phyloP scores from a whole-genome alignment of 306 rosid species.

The Vigna trinervia region DNA sequence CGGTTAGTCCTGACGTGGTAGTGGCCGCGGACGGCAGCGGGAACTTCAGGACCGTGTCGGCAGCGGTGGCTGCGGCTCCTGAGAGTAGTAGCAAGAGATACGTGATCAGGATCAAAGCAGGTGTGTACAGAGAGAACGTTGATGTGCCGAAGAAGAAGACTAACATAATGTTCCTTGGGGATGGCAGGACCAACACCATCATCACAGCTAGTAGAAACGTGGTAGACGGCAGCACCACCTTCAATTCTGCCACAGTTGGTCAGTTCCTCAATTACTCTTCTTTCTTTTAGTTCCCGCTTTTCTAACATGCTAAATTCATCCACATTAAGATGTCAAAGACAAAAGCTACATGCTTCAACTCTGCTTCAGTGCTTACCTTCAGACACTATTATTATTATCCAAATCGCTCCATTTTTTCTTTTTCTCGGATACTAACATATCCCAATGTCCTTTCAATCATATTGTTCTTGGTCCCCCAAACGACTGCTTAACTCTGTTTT shows the following conservation, averaged over 20 bases:
- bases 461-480: no score
- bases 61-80: conserved; percentile 77
- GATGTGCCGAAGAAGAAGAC: conserved; percentile 67
- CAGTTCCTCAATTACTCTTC: neutral
- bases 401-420: no score
- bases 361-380: no score
- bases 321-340: no score
- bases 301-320: no score
- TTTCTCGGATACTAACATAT: no score
- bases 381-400: neutral
- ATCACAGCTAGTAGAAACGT: conserved; percentile 71
- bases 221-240: conserved; percentile 82
- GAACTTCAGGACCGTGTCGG: conserved; percentile 62
- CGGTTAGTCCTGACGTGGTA: conserved; percentile 55
- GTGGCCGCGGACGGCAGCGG: conserved; percentile 87
- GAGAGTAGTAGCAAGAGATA: conserved; percentile 54
- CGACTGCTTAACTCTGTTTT: no score
- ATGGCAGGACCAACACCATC: conserved; percentile 65
- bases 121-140: conserved; percentile 74
- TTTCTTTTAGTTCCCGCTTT: no score
- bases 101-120: conserved; percentile 70
- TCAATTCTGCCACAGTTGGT: conserved; percentile 79
- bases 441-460: no score
- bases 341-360: no score
- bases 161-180: conserved; percentile 77